Percentiles rank a stretch among this genome's conserved stretches.
phyloP scores from a whole-genome alignment of 768 basidiomycete genomes.

The Candolleomyces eurysporus region DNA sequence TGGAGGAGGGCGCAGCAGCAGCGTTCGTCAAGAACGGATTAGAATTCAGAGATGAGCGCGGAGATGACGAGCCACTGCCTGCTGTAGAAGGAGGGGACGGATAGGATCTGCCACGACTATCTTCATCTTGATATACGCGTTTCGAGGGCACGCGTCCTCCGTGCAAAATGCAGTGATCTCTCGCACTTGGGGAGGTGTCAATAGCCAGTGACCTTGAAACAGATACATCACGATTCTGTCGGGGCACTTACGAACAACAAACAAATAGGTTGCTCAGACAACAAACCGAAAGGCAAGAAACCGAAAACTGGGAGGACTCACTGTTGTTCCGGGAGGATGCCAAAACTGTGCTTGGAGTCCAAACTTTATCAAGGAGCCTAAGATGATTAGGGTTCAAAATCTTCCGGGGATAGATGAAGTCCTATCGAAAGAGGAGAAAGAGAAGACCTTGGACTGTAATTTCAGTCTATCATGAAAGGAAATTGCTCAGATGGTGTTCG shows the following conservation, averaged over 20 bases:
- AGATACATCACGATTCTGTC: slow-evolving; percentile 1
- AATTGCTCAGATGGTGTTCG: background rate
- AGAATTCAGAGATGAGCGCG: slow-evolving; percentile 2
- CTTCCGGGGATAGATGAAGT: slow-evolving; percentile 3
- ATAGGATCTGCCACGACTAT: background rate
- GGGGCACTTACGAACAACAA: background rate
- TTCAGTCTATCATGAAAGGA: background rate
- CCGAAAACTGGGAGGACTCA: background rate
- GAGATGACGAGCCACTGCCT: slow-evolving; percentile 13
- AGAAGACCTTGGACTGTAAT: background rate
- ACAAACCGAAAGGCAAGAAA: background rate
- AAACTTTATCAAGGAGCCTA: background rate
- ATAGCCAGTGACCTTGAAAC: slow-evolving; percentile 1
- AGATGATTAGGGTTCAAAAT: background rate
- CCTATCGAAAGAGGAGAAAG: background rate
- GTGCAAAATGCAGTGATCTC: background rate
- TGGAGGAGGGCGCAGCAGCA: background rate
- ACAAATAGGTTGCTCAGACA: background rate
- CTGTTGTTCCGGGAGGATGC: background rate
- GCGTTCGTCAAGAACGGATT: slow-evolving; percentile 8
- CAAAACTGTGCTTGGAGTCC: background rate
- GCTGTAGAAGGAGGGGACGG: slow-evolving; percentile 9
- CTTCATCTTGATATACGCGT: slow-evolving; percentile 9
- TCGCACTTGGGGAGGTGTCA: background rate
- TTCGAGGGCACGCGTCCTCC: slow-evolving; percentile 3